Evolutionary conservation across 2,329 filamentous ascomycete genomes (phyloP).

Genomic region (Fusarium sp.): DNA sequence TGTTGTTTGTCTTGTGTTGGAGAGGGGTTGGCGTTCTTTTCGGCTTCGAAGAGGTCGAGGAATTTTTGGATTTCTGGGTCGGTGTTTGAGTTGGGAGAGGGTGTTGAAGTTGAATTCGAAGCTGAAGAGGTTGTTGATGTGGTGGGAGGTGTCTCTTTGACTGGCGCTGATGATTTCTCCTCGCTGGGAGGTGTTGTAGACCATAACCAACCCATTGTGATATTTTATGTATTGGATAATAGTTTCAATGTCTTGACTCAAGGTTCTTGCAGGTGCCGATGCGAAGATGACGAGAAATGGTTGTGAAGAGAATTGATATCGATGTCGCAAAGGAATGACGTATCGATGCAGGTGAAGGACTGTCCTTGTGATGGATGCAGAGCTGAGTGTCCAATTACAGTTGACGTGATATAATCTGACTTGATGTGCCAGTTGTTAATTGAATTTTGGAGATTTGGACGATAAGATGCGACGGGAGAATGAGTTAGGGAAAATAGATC

Average conservation of each 20-base stretch:
- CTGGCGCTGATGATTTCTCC: constrained; percentile 40
- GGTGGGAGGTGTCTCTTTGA: constrained; percentile 38
- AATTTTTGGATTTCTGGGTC: constrained; percentile 68
- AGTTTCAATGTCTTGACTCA: background rate
- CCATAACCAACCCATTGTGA: constrained; percentile 73
- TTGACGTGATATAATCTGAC: background rate
- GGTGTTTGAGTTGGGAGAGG: constrained; percentile 42
- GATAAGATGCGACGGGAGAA: constrained; percentile 12
- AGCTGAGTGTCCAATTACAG: background rate
- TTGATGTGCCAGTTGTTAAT: background rate
- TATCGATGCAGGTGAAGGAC: background rate
- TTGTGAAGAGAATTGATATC: background rate
- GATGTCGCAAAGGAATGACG: background rate
- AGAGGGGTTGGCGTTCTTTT: constrained; percentile 41
- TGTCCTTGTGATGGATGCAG: constrained; percentile 2
- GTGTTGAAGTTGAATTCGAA: constrained; percentile 9
- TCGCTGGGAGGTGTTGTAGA: constrained; percentile 50
- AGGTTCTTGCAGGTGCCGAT: background rate
- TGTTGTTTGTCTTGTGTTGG: constrained; percentile 33
- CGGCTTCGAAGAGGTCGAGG: constrained; percentile 58
- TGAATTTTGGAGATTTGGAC: constrained; percentile 20
- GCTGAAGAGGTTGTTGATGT: constrained; percentile 29
- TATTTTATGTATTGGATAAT: background rate
- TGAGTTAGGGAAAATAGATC: constrained; percentile 42
- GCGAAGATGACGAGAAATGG: background rate